Evolutionary conservation across 257 asterid genomes (phyloP).

Genomic region (Prunella vulgaris): DNA sequence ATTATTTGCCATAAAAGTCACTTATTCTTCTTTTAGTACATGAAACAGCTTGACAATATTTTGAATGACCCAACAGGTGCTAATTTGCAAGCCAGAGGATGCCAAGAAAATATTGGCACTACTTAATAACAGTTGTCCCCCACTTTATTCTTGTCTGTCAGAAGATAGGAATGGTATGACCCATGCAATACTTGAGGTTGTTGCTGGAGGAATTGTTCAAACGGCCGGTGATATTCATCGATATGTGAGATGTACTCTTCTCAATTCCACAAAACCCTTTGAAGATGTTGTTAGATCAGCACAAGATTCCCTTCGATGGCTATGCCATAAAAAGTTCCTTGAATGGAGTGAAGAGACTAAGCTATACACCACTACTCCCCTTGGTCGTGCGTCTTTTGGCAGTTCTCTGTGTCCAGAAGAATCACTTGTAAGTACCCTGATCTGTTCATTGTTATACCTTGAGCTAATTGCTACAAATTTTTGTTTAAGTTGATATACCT

Average conservation of each 20-base stretch:
- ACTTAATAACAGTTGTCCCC: conserved; percentile 83
- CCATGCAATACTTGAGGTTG: conserved; percentile 97
- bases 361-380: conserved; percentile 89
- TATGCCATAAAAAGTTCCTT: conserved; percentile 82
- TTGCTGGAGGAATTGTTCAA: conserved; percentile 98
- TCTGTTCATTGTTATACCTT: not conserved
- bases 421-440: conserved; percentile 67
- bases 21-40: conserved; percentile 8
- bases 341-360: conserved; percentile 93
- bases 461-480: not conserved
- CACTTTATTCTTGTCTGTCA: conserved; percentile 90
- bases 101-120: conserved; percentile 66
- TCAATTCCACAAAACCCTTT: conserved; percentile 89
- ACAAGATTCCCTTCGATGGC: conserved; percentile 95
- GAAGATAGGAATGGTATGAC: conserved; percentile 99
- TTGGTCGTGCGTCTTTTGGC: conserved; percentile 96
- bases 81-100: conserved; percentile 91
- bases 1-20: conserved; percentile 10
- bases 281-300: conserved; percentile 97
- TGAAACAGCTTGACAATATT: conserved; percentile 8
- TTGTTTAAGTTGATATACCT: conserved; percentile 18
- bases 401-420: conserved; percentile 97
- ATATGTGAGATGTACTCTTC: conserved; percentile 95
- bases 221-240: conserved; percentile 90
- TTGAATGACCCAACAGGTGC: conserved; percentile 46